phyloP scores from a whole-genome alignment of 768 basidiomycete genomes.

The Lentinula edodes region DNA sequence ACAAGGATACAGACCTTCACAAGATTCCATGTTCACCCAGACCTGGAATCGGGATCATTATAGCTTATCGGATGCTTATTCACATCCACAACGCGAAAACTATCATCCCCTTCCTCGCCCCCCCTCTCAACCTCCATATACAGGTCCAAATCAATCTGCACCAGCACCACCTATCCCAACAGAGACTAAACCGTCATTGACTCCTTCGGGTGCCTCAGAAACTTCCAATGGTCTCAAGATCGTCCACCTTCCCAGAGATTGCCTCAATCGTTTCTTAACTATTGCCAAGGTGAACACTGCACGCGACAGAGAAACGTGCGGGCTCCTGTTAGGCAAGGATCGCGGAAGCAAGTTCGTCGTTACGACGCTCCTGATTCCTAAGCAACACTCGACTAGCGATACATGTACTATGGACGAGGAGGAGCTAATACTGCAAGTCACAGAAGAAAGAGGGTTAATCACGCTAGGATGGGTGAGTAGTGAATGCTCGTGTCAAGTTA shows the following conservation, averaged over 20 bases:
- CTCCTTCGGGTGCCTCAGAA: slow-evolving; percentile 16
- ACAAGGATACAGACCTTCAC: slow-evolving; percentile 74
- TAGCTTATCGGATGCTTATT: slow-evolving; percentile 11
- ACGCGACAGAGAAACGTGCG: slow-evolving; percentile 82
- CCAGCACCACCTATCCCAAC: slow-evolving; percentile 19
- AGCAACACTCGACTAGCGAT: slow-evolving; percentile 82
- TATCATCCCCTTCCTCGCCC: slow-evolving; percentile 14
- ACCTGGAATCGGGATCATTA: not conserved
- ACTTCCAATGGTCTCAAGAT: slow-evolving; percentile 43
- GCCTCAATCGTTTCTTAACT: slow-evolving; percentile 68
- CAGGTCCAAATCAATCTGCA: slow-evolving; percentile 13
- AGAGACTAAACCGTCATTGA: slow-evolving; percentile 11
- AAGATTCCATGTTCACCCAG: slow-evolving; percentile 64
- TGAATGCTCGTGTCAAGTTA: slow-evolving; percentile 7
- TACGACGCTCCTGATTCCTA: slow-evolving; percentile 83
- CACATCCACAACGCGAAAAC: slow-evolving; percentile 13
- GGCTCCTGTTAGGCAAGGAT: slow-evolving; percentile 70
- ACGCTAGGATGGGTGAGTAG: slow-evolving; percentile 85
- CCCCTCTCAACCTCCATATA: slow-evolving; percentile 15
- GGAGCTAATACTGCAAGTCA: slow-evolving; percentile 80
- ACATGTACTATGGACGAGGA: slow-evolving; percentile 93
- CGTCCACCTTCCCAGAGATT: slow-evolving; percentile 65
- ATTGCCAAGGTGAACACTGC: slow-evolving; percentile 78
- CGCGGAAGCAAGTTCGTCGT: slow-evolving; percentile 60
- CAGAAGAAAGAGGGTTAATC: slow-evolving; percentile 73